These are phyloP conservation scores for Diaporthe australafricana DNA, from an alignment of 2,329 filamentous ascomycete species.

Conservation along the genomic window DNA sequence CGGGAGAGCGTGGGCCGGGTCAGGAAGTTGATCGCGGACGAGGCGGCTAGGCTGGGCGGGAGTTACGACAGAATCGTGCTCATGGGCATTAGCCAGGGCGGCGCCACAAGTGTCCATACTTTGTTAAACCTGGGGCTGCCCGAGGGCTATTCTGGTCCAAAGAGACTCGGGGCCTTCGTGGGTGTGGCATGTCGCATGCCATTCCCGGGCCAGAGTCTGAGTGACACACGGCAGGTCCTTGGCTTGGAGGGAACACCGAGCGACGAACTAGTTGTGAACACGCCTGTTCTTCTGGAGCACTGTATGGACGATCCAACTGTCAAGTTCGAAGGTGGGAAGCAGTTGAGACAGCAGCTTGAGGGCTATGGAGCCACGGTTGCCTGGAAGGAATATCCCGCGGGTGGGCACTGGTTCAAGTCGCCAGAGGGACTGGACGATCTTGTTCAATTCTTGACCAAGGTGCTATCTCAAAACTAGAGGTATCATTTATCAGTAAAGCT, in stretches of 20 bases:
- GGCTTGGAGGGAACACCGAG: slow-evolving; percentile 43
- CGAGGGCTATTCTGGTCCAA: neutral
- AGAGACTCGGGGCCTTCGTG: slow-evolving; percentile 49
- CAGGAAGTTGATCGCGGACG: slow-evolving; percentile 46
- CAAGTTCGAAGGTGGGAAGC: slow-evolving; percentile 49
- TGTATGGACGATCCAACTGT: slow-evolving; percentile 57
- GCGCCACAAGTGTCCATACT: slow-evolving; percentile 52
- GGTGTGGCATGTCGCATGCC: slow-evolving; percentile 48
- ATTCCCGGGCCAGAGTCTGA: slow-evolving; percentile 21
- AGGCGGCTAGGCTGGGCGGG: slow-evolving; percentile 51
- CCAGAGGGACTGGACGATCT: slow-evolving; percentile 56
- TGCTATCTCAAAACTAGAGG: neutral
- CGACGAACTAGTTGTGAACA: slow-evolving; percentile 51
- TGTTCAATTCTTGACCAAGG: slow-evolving; percentile 47
- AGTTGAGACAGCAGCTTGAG: slow-evolving; percentile 47
- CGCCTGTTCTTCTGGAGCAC: slow-evolving; percentile 58
- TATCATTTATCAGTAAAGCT: neutral
- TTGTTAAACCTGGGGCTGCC: slow-evolving; percentile 50
- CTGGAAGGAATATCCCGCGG: slow-evolving; percentile 55
- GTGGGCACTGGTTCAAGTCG: slow-evolving; percentile 58
- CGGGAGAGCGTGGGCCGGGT: slow-evolving; percentile 51
- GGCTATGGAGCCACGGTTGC: slow-evolving; percentile 51
- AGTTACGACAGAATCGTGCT: slow-evolving; percentile 54
- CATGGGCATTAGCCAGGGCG: slow-evolving; percentile 60
- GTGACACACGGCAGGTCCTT: slow-evolving; percentile 48